Base-by-base conservation (phyloP, 2,329 filamentous ascomycete genomes). In the Calonectria hongkongensis region DNA sequence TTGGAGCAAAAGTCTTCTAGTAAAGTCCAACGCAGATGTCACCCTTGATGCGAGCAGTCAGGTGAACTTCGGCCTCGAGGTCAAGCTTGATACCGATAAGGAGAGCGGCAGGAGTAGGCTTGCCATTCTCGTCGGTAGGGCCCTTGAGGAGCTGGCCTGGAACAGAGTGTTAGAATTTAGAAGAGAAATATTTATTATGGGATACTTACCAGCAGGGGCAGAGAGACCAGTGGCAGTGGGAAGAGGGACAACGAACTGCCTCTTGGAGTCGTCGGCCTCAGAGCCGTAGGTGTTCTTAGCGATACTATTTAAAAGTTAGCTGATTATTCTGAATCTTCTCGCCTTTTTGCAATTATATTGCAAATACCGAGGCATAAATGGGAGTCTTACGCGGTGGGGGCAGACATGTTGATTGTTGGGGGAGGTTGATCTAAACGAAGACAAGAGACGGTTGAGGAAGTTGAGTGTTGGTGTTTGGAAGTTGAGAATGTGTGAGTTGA, bases 71-170 rank as follows among this genome's bases (percentile, higher is more conserved):
- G 10, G 90, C 90, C 81, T 92, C 90, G 21, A 92, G 83, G 79
- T 92, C 90, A 43, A 92, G 85, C 85, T 92, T 92, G 84, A 92
- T 91, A 70, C 90, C 90, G 41, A 92, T 86, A 76, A 92, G 85
- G 56, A 92, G 85, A 2, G 89, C 89, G 3, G 90, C 89, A 45
- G 88, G 83, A 82, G 90, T 92, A 71, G 89, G 84, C 78, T 90
- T 88, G 73, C 90, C 90, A 67, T 91, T 84, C 48, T 89, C 87
- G 72, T 91, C 89, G 39, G 87, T 87, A 15, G 90, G 86, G 7
- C 90, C 90, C 81, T 88, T 89, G 74, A 92, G 87, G 45, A 92
- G 87, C 76, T 87, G 85, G 68, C 89, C 88, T 89, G 64, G 2
- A 50, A 15, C 15, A 25, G 10, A 3, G 41, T 48, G 70, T 79